Conservation (phyloP, 2,329 filamentous ascomycete genomes). For the Emmonsiellopsis sp. region DNA sequence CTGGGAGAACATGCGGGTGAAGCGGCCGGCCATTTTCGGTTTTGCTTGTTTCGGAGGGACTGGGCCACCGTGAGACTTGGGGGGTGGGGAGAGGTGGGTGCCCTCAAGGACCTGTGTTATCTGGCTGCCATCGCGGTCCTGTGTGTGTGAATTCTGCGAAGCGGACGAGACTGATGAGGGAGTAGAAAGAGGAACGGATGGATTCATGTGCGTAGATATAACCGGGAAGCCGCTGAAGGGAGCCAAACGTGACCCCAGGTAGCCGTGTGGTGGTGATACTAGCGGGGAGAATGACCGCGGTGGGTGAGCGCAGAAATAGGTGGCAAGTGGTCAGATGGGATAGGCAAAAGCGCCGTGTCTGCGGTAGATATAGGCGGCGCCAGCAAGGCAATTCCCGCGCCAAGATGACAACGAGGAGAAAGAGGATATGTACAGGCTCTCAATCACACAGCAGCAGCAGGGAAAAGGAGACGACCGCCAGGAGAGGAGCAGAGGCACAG, state of each 20-base stretch:
- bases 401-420: not conserved
- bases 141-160: slow-evolving; percentile 30
- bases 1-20: slow-evolving; percentile 38
- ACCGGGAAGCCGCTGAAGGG: slow-evolving; percentile 15
- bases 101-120: slow-evolving; percentile 36
- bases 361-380: not conserved
- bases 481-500: slow-evolving; percentile 4
- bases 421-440: not conserved
- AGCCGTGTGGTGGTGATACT: not conserved
- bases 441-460: not conserved
- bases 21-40: slow-evolving; percentile 34
- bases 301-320: not conserved
- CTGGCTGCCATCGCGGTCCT: slow-evolving; percentile 16
- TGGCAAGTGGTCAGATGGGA: not conserved
- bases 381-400: not conserved
- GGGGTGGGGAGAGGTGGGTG: slow-evolving; percentile 23
- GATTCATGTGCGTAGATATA: slow-evolving; percentile 29
- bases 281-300: not conserved
- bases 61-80: slow-evolving; percentile 22
- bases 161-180: slow-evolving; percentile 35
- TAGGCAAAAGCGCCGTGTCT: not conserved
- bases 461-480: slow-evolving; percentile 8
- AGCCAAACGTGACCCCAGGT: slow-evolving; percentile 17
- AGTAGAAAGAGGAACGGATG: slow-evolving; percentile 31
- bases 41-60: slow-evolving; percentile 27